phyloP scores from a whole-genome alignment of 192 early-diverging fungal genomes.

The Phycomyces blakesleeanus region DNA sequence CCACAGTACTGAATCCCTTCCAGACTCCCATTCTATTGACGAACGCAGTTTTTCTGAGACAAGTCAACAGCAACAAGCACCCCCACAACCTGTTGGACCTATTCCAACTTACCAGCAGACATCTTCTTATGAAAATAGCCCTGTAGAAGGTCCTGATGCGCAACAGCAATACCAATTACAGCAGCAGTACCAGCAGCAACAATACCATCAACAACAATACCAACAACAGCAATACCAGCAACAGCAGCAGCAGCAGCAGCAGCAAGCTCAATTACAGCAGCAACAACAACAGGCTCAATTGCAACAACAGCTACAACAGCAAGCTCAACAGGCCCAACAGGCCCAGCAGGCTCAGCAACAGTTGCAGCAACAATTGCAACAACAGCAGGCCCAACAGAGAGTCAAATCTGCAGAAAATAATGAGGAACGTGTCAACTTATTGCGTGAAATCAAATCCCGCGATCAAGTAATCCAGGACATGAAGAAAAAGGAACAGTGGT shows the following conservation, averaged over 20 bases:
- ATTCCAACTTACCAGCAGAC: no score
- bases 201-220: slow-evolving; percentile 5
- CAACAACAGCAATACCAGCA: slow-evolving; percentile 18
- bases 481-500: slow-evolving; percentile 44
- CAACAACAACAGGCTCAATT: slow-evolving; percentile 4
- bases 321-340: not conserved
- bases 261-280: not conserved
- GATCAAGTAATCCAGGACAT: slow-evolving; percentile 29
- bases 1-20: not conserved
- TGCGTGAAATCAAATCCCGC: slow-evolving; percentile 23
- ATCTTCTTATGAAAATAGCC: not conserved
- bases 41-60: not conserved
- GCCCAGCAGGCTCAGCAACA: slow-evolving; percentile 6
- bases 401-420: slow-evolving; percentile 10
- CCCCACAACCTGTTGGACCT: not conserved
- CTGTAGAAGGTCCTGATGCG: not conserved
- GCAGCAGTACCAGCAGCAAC: not conserved
- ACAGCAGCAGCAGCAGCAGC: not conserved
- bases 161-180: slow-evolving; percentile 1
- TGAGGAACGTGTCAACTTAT: slow-evolving; percentile 12
- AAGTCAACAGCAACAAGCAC: not conserved
- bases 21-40: not conserved
- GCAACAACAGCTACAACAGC: no score
- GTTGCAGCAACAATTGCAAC: slow-evolving; percentile 23
- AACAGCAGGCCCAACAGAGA: slow-evolving; percentile 22